Evolutionary conservation across 106 monocot genomes (phyloP).

Genomic region (Dendrobium huoshanense): DNA sequence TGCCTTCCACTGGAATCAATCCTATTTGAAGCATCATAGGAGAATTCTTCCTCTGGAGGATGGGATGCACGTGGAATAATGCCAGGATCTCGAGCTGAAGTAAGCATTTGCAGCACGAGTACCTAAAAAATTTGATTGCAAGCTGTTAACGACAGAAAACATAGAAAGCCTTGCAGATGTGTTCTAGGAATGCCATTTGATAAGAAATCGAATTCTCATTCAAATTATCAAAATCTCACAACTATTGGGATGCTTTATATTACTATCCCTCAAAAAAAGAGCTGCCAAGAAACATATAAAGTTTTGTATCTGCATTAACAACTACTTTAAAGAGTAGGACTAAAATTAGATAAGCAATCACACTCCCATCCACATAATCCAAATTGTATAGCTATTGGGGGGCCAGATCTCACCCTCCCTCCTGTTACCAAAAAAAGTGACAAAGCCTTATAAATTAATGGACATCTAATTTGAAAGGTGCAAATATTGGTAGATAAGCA

Average conservation of each 20-base stretch:
- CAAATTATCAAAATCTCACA: background rate
- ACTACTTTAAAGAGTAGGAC: too few species aligned
- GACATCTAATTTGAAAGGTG: too few species aligned
- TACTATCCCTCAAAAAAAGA: background rate
- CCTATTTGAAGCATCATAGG: slow-evolving; percentile 30
- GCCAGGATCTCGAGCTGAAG: slow-evolving; percentile 79
- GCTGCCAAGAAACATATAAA: too few species aligned
- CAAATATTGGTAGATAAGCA: too few species aligned
- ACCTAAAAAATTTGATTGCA: slow-evolving; percentile 29
- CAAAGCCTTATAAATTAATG: too few species aligned
- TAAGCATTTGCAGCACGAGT: slow-evolving; percentile 51
- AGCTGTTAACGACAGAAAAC: background rate
- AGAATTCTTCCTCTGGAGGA: slow-evolving; percentile 86
- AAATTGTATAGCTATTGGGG: too few species aligned
- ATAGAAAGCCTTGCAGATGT: background rate
- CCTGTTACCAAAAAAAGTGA: too few species aligned
- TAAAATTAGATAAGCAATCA: too few species aligned
- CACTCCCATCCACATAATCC: too few species aligned
- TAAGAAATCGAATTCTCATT: background rate
- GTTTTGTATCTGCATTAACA: too few species aligned
- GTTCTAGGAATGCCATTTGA: background rate
- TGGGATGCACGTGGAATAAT: slow-evolving; percentile 79
- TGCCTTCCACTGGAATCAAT: slow-evolving; percentile 32
- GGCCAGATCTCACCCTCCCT: too few species aligned
- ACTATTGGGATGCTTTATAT: background rate